These are phyloP conservation scores for Naganishia vishniacii DNA, from an alignment of 768 basidiomycete species.

Conservation along the genomic window DNA sequence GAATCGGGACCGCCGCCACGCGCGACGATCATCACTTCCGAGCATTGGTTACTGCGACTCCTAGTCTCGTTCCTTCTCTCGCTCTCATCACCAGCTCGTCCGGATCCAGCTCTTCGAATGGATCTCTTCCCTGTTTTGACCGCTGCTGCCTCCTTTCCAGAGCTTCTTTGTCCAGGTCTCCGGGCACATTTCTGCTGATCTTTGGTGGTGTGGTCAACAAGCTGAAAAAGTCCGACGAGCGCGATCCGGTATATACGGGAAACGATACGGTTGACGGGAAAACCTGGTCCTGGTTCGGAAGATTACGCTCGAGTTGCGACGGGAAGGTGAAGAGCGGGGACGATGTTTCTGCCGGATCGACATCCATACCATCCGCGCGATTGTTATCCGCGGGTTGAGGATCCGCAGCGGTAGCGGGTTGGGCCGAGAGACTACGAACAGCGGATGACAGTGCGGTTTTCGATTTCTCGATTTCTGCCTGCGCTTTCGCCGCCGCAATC, in stretches of 20 bases:
- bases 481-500: slow-evolving; percentile 42
- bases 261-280: not conserved
- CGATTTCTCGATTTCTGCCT: slow-evolving; percentile 16
- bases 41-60: not conserved
- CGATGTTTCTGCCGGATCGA: not conserved
- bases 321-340: slow-evolving; percentile 30
- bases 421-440: not conserved
- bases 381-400: not conserved
- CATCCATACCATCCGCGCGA: slow-evolving; percentile 13
- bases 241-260: not conserved
- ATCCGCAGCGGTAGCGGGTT: no score
- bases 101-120: slow-evolving; percentile 80
- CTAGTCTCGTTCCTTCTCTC: slow-evolving; percentile 60
- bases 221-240: slow-evolving; percentile 38
- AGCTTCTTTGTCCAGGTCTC: not conserved
- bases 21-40: not conserved
- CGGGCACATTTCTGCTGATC: not conserved
- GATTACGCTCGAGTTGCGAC: not conserved
- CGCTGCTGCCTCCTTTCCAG: not conserved
- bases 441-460: not conserved
- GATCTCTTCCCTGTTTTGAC: slow-evolving; percentile 17
- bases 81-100: slow-evolving; percentile 82
- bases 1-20: no score
- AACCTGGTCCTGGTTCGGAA: not conserved
- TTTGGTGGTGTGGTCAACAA: slow-evolving; percentile 30